phyloP scores from a whole-genome alignment of 2,329 filamentous ascomycete genomes.

The Apiospora arundinis region DNA sequence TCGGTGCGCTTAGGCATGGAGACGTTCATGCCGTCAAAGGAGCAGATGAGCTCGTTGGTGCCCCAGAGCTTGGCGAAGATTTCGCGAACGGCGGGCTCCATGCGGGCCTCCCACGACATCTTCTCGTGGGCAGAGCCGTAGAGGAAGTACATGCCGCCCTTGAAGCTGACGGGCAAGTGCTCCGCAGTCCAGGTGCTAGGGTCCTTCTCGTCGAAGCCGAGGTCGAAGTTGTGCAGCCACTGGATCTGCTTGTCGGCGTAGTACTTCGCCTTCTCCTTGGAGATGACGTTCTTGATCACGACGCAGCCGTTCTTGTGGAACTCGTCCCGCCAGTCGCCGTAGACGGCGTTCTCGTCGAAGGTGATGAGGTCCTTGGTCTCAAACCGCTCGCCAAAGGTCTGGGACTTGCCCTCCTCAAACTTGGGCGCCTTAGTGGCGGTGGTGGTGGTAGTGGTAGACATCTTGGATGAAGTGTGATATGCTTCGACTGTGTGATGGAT shows the following conservation, averaged over 20 bases:
- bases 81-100: slow-evolving; percentile 47
- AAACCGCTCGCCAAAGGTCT: slow-evolving; percentile 30
- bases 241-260: slow-evolving; percentile 48
- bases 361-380: slow-evolving; percentile 35
- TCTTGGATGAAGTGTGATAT: background rate
- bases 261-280: slow-evolving; percentile 44
- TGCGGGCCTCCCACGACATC: slow-evolving; percentile 50
- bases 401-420: slow-evolving; percentile 18
- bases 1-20: slow-evolving; percentile 48
- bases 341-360: slow-evolving; percentile 35
- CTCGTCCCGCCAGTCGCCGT: slow-evolving; percentile 52
- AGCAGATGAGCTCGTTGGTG: slow-evolving; percentile 36
- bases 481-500: background rate
- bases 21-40: slow-evolving; percentile 46
- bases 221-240: slow-evolving; percentile 49
- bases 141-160: slow-evolving; percentile 49
- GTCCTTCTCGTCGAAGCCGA: slow-evolving; percentile 47
- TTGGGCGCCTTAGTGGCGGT: slow-evolving; percentile 25
- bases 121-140: slow-evolving; percentile 50
- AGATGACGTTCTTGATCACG: slow-evolving; percentile 48
- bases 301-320: slow-evolving; percentile 48
- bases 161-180: slow-evolving; percentile 49
- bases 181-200: slow-evolving; percentile 49
- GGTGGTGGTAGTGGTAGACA: slow-evolving; percentile 25
- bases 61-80: slow-evolving; percentile 50